phyloP scores from a whole-genome alignment of 139 green algal genomes.

The Yamagishiella unicocca region DNA sequence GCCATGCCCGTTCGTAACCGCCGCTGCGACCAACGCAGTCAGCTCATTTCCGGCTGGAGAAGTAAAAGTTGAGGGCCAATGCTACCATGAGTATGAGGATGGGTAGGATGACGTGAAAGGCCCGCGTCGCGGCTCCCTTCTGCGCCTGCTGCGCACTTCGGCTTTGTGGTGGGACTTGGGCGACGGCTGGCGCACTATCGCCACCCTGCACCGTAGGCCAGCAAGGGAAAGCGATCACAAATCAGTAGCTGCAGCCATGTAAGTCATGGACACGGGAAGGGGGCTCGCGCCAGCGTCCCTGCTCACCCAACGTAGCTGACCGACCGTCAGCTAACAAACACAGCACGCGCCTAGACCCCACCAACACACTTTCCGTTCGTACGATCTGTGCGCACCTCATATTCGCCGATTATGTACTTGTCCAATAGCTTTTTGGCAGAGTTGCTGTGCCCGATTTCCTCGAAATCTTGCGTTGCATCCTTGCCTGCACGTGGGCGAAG shows the following conservation, averaged over 20 bases:
- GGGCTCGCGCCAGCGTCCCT: no score
- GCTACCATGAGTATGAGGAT: slow-evolving; percentile 61
- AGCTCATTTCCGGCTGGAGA: not conserved
- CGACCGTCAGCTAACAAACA: no score
- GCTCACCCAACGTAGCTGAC: no score
- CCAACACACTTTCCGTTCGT: no score
- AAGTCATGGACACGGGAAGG: no score
- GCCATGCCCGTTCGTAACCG: no score
- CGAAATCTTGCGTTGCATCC: slow-evolving; percentile 90
- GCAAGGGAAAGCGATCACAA: no score
- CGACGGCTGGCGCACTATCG: slow-evolving; percentile 51
- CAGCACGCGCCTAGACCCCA: no score
- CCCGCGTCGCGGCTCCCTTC: slow-evolving; percentile 25
- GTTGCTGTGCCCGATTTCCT: slow-evolving; percentile 93
- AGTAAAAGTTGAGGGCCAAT: slow-evolving; percentile 57
- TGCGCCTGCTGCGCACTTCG: not conserved
- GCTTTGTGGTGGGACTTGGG: not conserved
- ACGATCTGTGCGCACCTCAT: slow-evolving; percentile 77
- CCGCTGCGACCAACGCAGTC: not conserved
- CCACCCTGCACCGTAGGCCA: slow-evolving; percentile 69
- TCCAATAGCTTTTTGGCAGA: slow-evolving; percentile 82
- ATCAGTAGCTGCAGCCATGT: no score
- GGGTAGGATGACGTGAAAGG: slow-evolving; percentile 65
- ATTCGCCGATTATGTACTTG: slow-evolving; percentile 84
- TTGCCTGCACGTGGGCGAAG: slow-evolving; percentile 76